phyloP scores from a whole-genome alignment of 768 basidiomycete species.

The Pulveroboletus sp. region DNA sequence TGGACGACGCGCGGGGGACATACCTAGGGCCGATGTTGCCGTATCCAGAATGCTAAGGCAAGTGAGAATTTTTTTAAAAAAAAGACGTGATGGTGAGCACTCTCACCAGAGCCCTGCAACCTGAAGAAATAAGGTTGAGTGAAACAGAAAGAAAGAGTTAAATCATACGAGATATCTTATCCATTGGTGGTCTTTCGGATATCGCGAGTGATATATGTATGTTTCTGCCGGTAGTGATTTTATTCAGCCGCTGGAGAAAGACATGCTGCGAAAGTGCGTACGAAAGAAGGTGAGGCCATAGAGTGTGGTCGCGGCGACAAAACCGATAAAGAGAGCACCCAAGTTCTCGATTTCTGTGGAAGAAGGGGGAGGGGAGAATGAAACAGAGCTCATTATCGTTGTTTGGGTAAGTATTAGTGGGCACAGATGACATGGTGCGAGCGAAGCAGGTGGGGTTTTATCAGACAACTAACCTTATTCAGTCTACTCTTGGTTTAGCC shows the following conservation, averaged over 20 bases:
- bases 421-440: constrained; percentile 1
- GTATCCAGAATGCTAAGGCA: constrained; percentile 21
- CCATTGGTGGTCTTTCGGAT: constrained; percentile 17
- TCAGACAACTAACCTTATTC: not conserved
- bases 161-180: constrained; percentile 20
- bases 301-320: constrained; percentile 21
- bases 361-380: constrained; percentile 7
- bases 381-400: constrained; percentile 14
- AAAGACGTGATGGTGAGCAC: not conserved
- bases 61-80: not conserved
- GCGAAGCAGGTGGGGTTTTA: constrained; percentile 4
- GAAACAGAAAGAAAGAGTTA: not conserved
- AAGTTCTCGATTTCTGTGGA: constrained; percentile 23
- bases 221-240: constrained; percentile 12
- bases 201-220: constrained; percentile 29
- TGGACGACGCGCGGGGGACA: not conserved
- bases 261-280: constrained; percentile 3
- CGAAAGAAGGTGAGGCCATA: constrained; percentile 35
- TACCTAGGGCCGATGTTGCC: constrained; percentile 22
- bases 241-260: not conserved
- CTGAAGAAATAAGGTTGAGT: constrained; percentile 6
- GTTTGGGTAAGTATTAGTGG: not conserved
- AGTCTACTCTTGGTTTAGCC: constrained; percentile 1
- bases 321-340: constrained; percentile 25
- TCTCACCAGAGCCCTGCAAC: constrained; percentile 20